These are phyloP conservation scores for Nicotiana benthamiana DNA, from an alignment of 257 asterid species.

Conservation along the genomic window DNA sequence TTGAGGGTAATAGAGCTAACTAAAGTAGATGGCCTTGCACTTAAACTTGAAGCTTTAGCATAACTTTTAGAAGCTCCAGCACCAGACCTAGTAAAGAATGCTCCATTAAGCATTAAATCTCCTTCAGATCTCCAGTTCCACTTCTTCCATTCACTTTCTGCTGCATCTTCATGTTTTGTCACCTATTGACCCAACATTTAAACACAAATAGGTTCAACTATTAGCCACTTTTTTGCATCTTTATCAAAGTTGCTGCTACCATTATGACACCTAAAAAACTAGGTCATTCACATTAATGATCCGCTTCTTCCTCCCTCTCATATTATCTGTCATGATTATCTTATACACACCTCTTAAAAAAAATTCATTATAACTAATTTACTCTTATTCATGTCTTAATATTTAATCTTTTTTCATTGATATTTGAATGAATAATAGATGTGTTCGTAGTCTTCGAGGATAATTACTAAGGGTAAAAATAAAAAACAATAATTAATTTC, in stretches of 20 bases:
- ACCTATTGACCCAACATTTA: constrained; percentile 27
- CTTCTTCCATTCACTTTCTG: constrained; percentile 52
- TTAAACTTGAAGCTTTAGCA: constrained; percentile 87
- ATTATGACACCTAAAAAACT: neutral
- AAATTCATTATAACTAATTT: no score
- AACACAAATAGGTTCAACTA: neutral
- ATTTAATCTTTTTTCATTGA: no score
- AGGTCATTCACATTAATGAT: neutral
- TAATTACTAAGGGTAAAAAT: no score
- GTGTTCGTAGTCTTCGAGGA: no score
- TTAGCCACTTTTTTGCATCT: neutral
- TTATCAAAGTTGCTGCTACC: neutral
- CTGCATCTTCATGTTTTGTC: constrained; percentile 69
- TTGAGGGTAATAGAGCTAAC: constrained; percentile 46
- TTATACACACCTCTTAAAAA: no score
- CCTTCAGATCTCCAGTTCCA: constrained; percentile 95
- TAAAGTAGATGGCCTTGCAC: constrained; percentile 71
- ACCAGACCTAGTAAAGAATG: constrained; percentile 66
- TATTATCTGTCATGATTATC: no score
- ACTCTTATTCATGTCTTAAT: no score
- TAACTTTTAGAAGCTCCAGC: constrained; percentile 75
- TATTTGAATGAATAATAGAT: no score
- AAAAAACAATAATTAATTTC: no score
- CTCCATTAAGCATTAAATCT: constrained; percentile 79
- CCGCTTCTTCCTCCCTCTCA: neutral